Evolutionary conservation across 371 early-diverging fungal genomes (phyloP).

Genomic region (Mucor circinelloides): DNA sequence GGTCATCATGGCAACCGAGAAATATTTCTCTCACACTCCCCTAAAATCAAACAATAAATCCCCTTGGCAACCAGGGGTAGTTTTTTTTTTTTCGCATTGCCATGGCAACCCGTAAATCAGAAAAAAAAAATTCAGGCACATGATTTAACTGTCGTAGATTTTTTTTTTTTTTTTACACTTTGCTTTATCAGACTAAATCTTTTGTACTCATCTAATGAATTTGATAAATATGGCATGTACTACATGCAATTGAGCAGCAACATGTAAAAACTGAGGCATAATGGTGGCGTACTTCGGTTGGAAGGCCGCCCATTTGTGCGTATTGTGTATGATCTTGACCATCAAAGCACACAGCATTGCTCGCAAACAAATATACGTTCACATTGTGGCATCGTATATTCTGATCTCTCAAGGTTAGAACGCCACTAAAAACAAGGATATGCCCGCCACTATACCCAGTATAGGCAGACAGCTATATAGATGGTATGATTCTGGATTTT

Average conservation of each 20-base stretch:
- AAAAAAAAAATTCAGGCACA: not conserved
- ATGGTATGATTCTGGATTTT: conserved; percentile 40
- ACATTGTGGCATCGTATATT: conserved; percentile 80
- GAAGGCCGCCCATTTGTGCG: not conserved
- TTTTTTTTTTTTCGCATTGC: not conserved
- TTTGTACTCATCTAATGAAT: not conserved
- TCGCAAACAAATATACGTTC: not conserved
- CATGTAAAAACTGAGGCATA: not conserved
- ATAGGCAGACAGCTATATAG: conserved; percentile 21
- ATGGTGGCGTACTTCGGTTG: not conserved
- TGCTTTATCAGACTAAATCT: not conserved
- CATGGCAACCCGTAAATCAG: not conserved
- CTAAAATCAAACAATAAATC: not conserved
- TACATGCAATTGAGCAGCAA: not conserved
- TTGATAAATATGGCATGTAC: not conserved
- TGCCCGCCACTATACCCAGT: conserved; percentile 35
- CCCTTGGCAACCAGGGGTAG: not conserved
- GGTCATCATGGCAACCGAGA: not conserved
- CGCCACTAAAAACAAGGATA: conserved; percentile 63
- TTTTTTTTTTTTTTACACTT: not conserved
- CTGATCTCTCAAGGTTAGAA: no score
- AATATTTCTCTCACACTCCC: not conserved
- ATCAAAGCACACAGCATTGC: conserved; percentile 57
- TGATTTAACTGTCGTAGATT: not conserved
- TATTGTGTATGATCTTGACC: conserved; percentile 57